These are phyloP conservation scores for Geum urbanum DNA, from an alignment of 306 rosid genomes.

Conservation along the genomic window DNA sequence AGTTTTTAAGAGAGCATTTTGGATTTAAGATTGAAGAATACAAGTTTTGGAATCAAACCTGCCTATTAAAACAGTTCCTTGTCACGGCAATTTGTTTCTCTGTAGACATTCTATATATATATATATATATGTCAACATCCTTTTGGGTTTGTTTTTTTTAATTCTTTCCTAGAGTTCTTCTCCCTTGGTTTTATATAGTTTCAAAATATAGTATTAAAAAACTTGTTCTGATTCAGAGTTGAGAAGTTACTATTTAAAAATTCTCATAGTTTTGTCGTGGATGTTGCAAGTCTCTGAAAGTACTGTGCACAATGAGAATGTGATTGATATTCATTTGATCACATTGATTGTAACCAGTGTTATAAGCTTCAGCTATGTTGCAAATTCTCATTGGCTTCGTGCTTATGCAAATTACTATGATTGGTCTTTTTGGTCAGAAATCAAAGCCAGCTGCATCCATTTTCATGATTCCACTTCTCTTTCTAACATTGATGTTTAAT, in stretches of 20 bases:
- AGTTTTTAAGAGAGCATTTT: no score
- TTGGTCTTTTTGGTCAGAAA: constrained; percentile 81
- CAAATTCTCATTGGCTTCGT: constrained; percentile 73
- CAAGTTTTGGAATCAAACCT: no score
- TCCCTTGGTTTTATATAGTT: background rate
- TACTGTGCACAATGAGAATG: background rate
- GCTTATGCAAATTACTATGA: constrained; percentile 95
- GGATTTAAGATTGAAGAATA: no score
- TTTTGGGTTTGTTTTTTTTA: background rate
- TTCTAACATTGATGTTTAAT: constrained; percentile 65
- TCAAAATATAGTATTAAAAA: background rate
- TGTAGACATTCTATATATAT: no score
- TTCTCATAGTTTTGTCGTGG: background rate
- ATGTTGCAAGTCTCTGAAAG: background rate
- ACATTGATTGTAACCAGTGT: background rate
- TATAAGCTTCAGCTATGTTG: constrained; percentile 9
- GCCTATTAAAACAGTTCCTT: no score
- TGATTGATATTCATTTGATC: background rate
- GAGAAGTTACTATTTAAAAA: background rate
- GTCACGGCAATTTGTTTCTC: no score
- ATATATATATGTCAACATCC: background rate
- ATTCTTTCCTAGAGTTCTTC: background rate
- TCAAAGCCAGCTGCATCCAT: constrained; percentile 78
- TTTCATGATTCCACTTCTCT: constrained; percentile 65
- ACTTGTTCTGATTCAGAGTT: no score